A percentile compares a stretch with the other conserved stretches of the same genome.
Evolutionary conservation across 169 alveolate genomes (phyloP).

Genomic region (Amoebophrya sp.): DNA sequence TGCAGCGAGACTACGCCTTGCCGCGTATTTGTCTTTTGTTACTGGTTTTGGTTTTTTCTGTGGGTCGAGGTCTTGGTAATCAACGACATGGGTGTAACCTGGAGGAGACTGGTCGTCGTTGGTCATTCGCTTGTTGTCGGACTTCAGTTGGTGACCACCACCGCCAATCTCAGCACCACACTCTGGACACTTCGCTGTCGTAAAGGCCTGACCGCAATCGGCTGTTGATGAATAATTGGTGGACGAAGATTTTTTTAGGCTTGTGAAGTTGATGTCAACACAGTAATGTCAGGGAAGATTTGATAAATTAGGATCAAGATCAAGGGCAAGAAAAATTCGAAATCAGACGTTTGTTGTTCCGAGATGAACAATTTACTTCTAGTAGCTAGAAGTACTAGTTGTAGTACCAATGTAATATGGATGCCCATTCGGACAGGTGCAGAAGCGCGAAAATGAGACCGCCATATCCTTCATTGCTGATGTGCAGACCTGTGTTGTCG

Average conservation of each 20-base stretch:
- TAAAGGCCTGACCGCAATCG: neutral
- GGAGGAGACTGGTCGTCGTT: constrained; percentile 11
- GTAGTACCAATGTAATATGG: constrained; percentile 11
- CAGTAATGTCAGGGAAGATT: no score
- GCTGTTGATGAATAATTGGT: no score
- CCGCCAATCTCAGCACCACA: neutral
- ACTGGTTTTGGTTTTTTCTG: neutral
- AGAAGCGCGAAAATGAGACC: neutral
- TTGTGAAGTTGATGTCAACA: no score
- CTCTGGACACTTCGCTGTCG: neutral
- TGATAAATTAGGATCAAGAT: no score
- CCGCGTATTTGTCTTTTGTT: neutral
- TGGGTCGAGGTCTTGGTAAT: neutral
- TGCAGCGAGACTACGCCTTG: neutral
- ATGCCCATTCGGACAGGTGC: neutral
- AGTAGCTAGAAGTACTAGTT: no score
- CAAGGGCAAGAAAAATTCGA: no score
- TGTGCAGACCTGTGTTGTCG: neutral
- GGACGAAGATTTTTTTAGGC: no score
- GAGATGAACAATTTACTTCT: no score
- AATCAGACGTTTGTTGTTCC: no score
- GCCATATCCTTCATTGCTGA: neutral
- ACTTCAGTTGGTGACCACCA: neutral
- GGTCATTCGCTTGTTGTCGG: neutral
- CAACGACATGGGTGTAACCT: neutral